Evolutionary conservation across 164 flowering plant species (phyloP), one percentile per base, ranked within the genome.

Genomic region (Sedum album): DNA sequence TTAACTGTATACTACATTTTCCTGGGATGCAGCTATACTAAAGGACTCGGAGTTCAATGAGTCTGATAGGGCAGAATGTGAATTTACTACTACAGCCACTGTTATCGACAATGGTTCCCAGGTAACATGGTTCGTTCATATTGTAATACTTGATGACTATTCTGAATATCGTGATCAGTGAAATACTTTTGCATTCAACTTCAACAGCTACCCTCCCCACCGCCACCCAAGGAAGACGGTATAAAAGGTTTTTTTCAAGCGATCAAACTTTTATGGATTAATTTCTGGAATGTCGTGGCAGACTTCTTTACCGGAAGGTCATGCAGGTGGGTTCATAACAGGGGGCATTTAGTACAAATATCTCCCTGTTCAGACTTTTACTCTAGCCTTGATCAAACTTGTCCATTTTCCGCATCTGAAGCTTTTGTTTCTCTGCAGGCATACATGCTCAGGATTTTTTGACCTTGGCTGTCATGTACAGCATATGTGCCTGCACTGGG

Each of bases 21-120:
- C 53, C 64, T 69, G 80, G 70, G 26, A 28, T 84, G 88, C 88
- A 93, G 98, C 96, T 46, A 93, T 93, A 73, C 74, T 93, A 48
- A 93, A 93, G 84, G 98, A 88, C 72, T 85, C 97, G 25, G 85
- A 83, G 76, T 93, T 85, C 68, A 81, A 57, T 69, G 94, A 93
- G 85, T 89, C 81, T 69, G 97, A 93, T 76, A 82, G 94, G 84
- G 98, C 97, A 18, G 91, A 88, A 76, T 93, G 98, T 75, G 96
- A 93, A 61, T 93, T 93, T 69, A 76, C 83, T 71, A 93, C 98
- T 39, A 89, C 88, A 65, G 85, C 92, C 44, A 93, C 97, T 39
- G 71, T 85, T 68, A 73, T 88, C 68, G 93, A 89, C 66, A 90
- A 86, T 80, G 97, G 97, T 67, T 68, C 96, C 46, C 90, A 87